A percentile compares a stretch with the other conserved stretches of the same genome.
Conservation (phyloP, 2,329 filamentous ascomycete species). For the Fusarium pilosicola region DNA sequence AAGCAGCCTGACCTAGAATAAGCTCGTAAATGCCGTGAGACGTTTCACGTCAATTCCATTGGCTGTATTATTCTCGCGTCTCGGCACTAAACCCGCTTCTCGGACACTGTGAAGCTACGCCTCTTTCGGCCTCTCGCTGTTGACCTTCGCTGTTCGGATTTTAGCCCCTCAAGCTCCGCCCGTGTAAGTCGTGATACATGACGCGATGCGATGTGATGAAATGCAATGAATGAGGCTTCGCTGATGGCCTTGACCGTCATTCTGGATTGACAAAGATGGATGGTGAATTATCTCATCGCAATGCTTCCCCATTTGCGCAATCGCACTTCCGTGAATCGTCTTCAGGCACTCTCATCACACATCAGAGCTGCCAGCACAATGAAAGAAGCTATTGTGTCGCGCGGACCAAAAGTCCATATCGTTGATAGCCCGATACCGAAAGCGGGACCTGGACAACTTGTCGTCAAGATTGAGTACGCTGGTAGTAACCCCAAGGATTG, state of each 20-base stretch:
- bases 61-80: background rate
- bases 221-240: background rate
- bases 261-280: background rate
- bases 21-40: slow-evolving; percentile 12
- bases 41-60: background rate
- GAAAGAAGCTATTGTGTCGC: slow-evolving; percentile 26
- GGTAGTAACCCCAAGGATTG: slow-evolving; percentile 30
- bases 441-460: slow-evolving; percentile 9
- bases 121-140: slow-evolving; percentile 17
- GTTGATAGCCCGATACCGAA: slow-evolving; percentile 6
- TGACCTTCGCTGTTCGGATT: slow-evolving; percentile 22
- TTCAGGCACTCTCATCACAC: slow-evolving; percentile 1
- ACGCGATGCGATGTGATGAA: background rate
- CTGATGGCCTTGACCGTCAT: background rate
- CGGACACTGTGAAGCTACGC: background rate
- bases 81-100: slow-evolving; percentile 4
- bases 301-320: slow-evolving; percentile 6
- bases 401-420: slow-evolving; percentile 11
- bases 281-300: too few relatives aligned
- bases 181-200: background rate
- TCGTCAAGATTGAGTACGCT: slow-evolving; percentile 13
- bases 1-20: background rate
- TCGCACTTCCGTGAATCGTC: background rate
- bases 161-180: background rate
- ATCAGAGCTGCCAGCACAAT: slow-evolving; percentile 6